These are phyloP conservation scores for Jasminum sambac DNA, from an alignment of 257 asterid genomes.

Conservation along the genomic window DNA sequence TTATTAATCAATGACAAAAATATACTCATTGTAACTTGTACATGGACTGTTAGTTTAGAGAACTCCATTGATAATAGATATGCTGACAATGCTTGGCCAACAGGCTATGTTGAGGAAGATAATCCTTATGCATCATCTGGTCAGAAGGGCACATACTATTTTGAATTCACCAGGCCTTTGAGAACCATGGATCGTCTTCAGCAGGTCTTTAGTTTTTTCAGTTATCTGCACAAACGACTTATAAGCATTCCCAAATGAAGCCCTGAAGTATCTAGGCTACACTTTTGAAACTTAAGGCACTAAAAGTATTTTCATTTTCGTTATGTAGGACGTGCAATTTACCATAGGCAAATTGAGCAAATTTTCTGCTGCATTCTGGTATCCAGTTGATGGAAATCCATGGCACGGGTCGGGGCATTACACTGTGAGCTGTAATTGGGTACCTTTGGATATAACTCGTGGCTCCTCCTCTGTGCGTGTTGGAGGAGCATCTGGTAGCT, in stretches of 20 bases:
- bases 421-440: slow-evolving; percentile 74
- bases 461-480: slow-evolving; percentile 39
- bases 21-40: background rate
- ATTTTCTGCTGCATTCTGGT: slow-evolving; percentile 78
- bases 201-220: slow-evolving; percentile 47
- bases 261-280: background rate
- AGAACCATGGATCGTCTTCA: slow-evolving; percentile 86
- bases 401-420: slow-evolving; percentile 85
- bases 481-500: slow-evolving; percentile 41
- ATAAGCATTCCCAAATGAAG: too few species aligned
- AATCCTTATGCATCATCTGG: slow-evolving; percentile 71
- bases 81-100: background rate
- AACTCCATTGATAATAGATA: background rate
- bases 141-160: slow-evolving; percentile 70
- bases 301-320: background rate
- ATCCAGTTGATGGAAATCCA: slow-evolving; percentile 62
- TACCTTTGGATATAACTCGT: slow-evolving; percentile 49
- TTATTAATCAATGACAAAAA: background rate
- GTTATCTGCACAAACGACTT: background rate
- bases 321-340: slow-evolving; percentile 72
- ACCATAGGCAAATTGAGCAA: slow-evolving; percentile 65
- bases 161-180: slow-evolving; percentile 77
- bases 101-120: slow-evolving; percentile 72
- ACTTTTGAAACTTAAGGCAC: background rate
- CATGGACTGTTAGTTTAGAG: background rate